Base-by-base conservation (phyloP, 352 stramenopile species). In the Phytophthora macrochlamydospora region DNA sequence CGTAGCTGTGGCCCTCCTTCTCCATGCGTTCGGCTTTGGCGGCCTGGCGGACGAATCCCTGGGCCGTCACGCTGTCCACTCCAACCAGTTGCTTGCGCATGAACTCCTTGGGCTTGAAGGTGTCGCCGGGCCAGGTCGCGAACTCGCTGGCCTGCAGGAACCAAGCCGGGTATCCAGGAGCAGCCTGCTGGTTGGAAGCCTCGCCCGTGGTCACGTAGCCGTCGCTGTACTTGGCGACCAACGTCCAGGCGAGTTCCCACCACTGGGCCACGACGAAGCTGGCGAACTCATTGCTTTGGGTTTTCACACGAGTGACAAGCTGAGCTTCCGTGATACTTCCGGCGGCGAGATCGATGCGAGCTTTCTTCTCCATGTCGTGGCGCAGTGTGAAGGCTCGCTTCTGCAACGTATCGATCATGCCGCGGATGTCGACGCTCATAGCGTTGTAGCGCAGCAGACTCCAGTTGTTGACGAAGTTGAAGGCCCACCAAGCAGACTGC, bases 401-500 rank as follows among this genome's bases (percentile, higher is more conserved):
- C 61, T 94, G 79, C 33, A 90, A 62, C 0, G 31, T 28, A 14
- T 61, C 51, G 9, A 88, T 82, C 29, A 80, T 56, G 1, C 24
- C 35, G 2, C 65, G 67, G 12, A 94, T 74, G 12, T 94, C 83
- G 12, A 70, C 51, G 57, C 77, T 88, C 61, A 95, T 94, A 3
- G 76, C 72, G 51, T 91, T 85, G 59, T 78, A 95, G 14, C 86
- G 84, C 29, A 95, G 63, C 44, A 92, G 46, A 49, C 86, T 92
- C 87, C 85, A 94, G 67, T 95, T 93, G 76, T 92, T 92, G 6
- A 95, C 87, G 68, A 94, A 90, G 62, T 93, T 91, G 70, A 95
- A 95, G 11, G 85, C 85, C 84, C 87, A 91, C 87, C 87, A 95
- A 14, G 87, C 81, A 32, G 84, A 93, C 30, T 87, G 56, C 12